A percentile compares a stretch with the other conserved stretches of the same genome.
phyloP scores from a whole-genome alignment of 352 stramenopile species.

The Bremia lactucae region DNA sequence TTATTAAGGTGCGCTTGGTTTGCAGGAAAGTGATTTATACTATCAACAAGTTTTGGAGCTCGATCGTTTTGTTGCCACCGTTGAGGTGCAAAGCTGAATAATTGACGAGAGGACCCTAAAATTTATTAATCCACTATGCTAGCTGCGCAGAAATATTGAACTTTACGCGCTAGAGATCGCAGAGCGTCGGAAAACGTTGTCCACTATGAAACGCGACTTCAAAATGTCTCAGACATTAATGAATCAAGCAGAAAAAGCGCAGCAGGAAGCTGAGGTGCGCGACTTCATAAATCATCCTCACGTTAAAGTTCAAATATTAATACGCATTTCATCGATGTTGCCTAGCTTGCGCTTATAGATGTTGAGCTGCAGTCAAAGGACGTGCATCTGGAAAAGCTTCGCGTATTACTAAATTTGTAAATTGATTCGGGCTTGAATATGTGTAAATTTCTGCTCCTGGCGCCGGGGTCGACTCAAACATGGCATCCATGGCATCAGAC shows the following conservation, averaged over 20 bases:
- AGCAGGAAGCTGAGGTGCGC: slow-evolving; percentile 47
- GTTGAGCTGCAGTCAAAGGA: slow-evolving; percentile 57
- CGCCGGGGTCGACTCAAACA: slow-evolving; percentile 25
- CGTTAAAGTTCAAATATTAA: too few species aligned
- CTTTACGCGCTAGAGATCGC: slow-evolving; percentile 52
- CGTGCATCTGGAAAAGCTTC: slow-evolving; percentile 56
- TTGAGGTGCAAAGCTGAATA: slow-evolving; percentile 27
- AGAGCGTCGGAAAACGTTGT: slow-evolving; percentile 23
- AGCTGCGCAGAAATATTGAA: slow-evolving; percentile 47
- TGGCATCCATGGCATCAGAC: slow-evolving; percentile 5
- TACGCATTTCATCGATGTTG: background rate
- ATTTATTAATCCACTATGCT: background rate
- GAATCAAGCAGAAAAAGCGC: slow-evolving; percentile 32
- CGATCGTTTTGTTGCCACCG: slow-evolving; percentile 48
- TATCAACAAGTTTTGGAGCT: slow-evolving; percentile 49
- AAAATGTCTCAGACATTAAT: slow-evolving; percentile 34
- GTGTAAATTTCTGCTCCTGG: slow-evolving; percentile 26
- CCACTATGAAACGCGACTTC: slow-evolving; percentile 32
- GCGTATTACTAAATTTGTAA: slow-evolving; percentile 24
- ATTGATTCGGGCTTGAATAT: background rate
- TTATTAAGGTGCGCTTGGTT: background rate
- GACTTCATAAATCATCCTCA: too few species aligned
- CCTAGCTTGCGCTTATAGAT: slow-evolving; percentile 51
- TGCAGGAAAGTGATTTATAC: slow-evolving; percentile 45
- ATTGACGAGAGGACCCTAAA: too few species aligned